Evolutionary conservation across 148 eudicot species (phyloP).

Genomic region (Bassia scoparia): DNA sequence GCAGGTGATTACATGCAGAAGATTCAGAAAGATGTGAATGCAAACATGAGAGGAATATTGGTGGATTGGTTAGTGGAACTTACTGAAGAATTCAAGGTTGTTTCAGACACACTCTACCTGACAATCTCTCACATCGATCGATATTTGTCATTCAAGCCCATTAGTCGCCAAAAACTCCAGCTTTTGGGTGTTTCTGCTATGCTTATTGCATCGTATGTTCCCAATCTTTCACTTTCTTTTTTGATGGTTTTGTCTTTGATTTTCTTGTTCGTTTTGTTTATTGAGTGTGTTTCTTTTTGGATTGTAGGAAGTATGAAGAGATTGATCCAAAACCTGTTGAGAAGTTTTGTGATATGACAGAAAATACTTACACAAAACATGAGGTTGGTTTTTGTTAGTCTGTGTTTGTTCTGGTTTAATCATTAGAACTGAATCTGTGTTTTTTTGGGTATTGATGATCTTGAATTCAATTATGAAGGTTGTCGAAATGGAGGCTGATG

Average conservation of each 20-base stretch:
- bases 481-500: constrained; percentile 81
- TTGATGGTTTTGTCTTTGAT: not conserved
- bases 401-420: not conserved
- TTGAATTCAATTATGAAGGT: constrained; percentile 20
- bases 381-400: constrained; percentile 36
- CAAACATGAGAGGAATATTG: constrained; percentile 84
- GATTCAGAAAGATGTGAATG: constrained; percentile 75
- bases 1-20: constrained; percentile 54
- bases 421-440: constrained; percentile 6
- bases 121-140: constrained; percentile 70
- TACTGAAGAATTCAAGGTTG: constrained; percentile 85
- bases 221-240: not conserved
- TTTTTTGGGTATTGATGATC: constrained; percentile 3
- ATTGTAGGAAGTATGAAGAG: constrained; percentile 76
- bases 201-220: constrained; percentile 92
- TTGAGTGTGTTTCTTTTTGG: not conserved
- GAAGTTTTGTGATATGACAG: constrained; percentile 76
- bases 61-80: constrained; percentile 97
- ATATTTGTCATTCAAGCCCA: constrained; percentile 55
- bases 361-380: constrained; percentile 71
- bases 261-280: not conserved
- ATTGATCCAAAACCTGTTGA: constrained; percentile 71
- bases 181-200: constrained; percentile 88
- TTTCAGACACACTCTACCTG: constrained; percentile 69
- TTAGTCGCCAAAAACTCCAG: constrained; percentile 68